Evolutionary conservation across 768 basidiomycete genomes (phyloP).

Genomic region (Plicaturopsis crispa): DNA sequence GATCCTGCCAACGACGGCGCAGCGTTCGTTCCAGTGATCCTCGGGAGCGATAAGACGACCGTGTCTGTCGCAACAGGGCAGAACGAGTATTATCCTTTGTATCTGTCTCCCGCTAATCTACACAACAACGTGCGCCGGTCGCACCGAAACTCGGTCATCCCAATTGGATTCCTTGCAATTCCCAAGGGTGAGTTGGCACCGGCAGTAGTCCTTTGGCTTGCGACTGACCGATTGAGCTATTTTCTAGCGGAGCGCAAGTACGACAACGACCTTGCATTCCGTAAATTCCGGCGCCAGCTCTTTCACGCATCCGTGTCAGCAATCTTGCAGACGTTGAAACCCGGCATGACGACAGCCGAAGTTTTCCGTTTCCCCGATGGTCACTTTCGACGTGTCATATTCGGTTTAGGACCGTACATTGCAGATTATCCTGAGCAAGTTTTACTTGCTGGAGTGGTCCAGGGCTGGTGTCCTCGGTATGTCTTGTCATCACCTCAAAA

Average conservation of each 20-base stretch:
- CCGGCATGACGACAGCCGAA: slow-evolving; percentile 18
- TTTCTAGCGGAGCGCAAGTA: slow-evolving; percentile 4
- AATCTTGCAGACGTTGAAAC: slow-evolving; percentile 15
- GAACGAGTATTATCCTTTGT: slow-evolving; percentile 15
- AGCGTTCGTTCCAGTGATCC: slow-evolving; percentile 12
- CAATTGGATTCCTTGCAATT: slow-evolving; percentile 19
- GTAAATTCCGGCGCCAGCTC: slow-evolving; percentile 19
- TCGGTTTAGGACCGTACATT: slow-evolving; percentile 27
- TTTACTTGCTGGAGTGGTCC: slow-evolving; percentile 22
- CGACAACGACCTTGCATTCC: slow-evolving; percentile 8
- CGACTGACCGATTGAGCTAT: too few species aligned
- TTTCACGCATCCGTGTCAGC: slow-evolving; percentile 21
- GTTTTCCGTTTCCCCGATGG: slow-evolving; percentile 21
- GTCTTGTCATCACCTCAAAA: slow-evolving; percentile 3
- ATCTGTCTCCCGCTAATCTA: slow-evolving; percentile 15
- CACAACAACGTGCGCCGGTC: slow-evolving; percentile 13
- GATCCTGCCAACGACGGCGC: slow-evolving; percentile 8
- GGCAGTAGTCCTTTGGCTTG: too few species aligned
- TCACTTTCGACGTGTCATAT: slow-evolving; percentile 19
- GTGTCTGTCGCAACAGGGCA: slow-evolving; percentile 17
- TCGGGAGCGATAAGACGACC: slow-evolving; percentile 19
- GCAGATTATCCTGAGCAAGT: slow-evolving; percentile 33
- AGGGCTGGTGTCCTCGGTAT: slow-evolving; percentile 28
- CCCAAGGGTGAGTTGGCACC: slow-evolving; percentile 21
- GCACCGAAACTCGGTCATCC: slow-evolving; percentile 17